phyloP scores from a whole-genome alignment of 139 green algal species.

The Chlorella sp. region DNA sequence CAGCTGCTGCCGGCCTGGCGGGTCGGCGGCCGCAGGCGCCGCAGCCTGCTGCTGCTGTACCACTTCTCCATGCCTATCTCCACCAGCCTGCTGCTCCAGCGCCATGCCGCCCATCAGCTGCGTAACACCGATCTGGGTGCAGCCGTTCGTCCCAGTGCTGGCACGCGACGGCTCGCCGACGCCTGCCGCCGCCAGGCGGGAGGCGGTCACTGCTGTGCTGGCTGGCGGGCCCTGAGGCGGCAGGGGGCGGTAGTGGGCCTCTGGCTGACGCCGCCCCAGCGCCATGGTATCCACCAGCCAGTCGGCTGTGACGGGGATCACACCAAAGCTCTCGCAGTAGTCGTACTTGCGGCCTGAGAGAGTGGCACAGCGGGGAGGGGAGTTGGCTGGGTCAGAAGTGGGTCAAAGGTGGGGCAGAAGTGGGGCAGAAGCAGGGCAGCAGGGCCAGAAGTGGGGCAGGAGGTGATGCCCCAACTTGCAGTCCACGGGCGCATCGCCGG shows the following conservation, averaged over 20 bases:
- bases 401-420: not conserved
- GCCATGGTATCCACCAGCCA: constrained; percentile 54
- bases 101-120: not conserved
- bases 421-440: not conserved
- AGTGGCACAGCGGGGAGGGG: too few relatives aligned
- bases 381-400: too few relatives aligned
- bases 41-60: not conserved
- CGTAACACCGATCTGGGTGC: not conserved
- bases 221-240: not conserved
- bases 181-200: not conserved
- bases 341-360: constrained; percentile 42
- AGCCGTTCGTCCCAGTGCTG: not conserved
- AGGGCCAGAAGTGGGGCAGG: not conserved
- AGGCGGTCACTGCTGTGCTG: not conserved
- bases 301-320: constrained; percentile 52
- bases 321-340: constrained; percentile 21
- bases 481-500: too few relatives aligned
- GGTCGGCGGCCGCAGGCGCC: too few relatives aligned
- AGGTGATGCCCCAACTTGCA: not conserved
- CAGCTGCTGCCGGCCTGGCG: not conserved
- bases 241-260: constrained; percentile 14
- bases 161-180: not conserved
- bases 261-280: constrained; percentile 10
- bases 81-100: not conserved
- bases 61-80: not conserved